Percentiles rank a stretch among this genome's conserved stretches.
Conservation (phyloP, 1,284 basidiomycete species). For the Cryptococcus hybrid region DNA sequence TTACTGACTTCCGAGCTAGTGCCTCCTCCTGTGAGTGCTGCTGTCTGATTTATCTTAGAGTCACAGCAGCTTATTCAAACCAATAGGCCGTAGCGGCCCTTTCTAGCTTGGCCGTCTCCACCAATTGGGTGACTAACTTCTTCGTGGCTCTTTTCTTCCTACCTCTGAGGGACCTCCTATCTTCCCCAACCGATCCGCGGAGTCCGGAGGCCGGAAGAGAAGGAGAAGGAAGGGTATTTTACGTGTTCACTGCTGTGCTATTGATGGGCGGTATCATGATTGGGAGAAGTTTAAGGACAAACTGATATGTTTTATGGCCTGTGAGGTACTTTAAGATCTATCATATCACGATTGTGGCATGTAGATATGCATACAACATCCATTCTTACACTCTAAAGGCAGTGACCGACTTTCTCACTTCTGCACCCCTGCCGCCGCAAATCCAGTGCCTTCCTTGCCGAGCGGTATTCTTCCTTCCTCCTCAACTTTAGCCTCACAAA, state of each 20-base stretch:
- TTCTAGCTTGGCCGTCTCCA: slow-evolving; percentile 74
- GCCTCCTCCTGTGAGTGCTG: slow-evolving; percentile 63
- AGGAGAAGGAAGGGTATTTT: slow-evolving; percentile 78
- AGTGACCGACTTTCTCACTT: slow-evolving; percentile 52
- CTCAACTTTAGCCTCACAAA: slow-evolving; percentile 63
- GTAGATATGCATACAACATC: background rate
- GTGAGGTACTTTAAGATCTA: too few relatives aligned
- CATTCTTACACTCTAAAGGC: slow-evolving; percentile 40
- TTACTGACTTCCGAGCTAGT: slow-evolving; percentile 91
- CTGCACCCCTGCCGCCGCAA: slow-evolving; percentile 86
- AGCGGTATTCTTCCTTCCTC: slow-evolving; percentile 49
- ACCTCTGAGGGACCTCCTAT: slow-evolving; percentile 69
- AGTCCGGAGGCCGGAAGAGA: slow-evolving; percentile 33
- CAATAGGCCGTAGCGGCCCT: slow-evolving; percentile 74
- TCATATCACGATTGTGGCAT: background rate
- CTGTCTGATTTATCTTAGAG: background rate
- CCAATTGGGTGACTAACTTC: slow-evolving; percentile 88
- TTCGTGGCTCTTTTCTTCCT: slow-evolving; percentile 77
- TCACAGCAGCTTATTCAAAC: slow-evolving; percentile 2
- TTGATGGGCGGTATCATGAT: slow-evolving; percentile 25
- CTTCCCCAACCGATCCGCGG: slow-evolving; percentile 25
- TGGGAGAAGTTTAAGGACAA: slow-evolving; percentile 21
- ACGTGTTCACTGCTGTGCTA: slow-evolving; percentile 61
- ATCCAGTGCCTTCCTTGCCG: slow-evolving; percentile 83
- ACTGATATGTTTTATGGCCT: too few relatives aligned